Evolutionary conservation across 2,329 filamentous ascomycete genomes (phyloP), one percentile per base, ranked within the genome.

Genomic region (Pseudocercospora fijiensis): DNA sequence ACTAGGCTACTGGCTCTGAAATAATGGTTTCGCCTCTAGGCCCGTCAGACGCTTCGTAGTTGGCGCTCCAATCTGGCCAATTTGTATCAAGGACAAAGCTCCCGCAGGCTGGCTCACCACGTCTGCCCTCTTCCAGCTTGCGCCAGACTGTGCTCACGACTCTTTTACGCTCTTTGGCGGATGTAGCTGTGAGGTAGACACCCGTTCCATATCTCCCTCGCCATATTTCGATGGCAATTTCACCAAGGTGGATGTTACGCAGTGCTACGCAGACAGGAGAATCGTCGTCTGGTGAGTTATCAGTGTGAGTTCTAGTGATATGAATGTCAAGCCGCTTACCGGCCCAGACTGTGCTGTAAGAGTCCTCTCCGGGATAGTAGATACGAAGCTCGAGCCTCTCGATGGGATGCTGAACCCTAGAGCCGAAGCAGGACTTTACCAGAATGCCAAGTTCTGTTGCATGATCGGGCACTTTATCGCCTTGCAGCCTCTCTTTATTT

Each of bases 311-410:
- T n/a, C n/a, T n/a, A n/a, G n/a, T 5, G 11, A 16, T n/a, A 37
- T 37, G 13, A 1, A 37, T 1, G 3, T 37, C 2, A 1, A n/a
- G 33, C 13, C 37, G 18, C 37, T 41, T 7, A 41, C 37, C 37
- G 28, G 73, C 70, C 78, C 78, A 81, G 7, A 80, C 74, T 8
- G 67, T 71, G 49, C 68, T 71, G 67, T 79, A 79, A 10, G 73
- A 71, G 45, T 76, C 72, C 3, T 72, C 70, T 8, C 77, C 78
- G 0, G 78, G 76, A 52, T 78, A 80, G 61, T 77, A 76, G 52
- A 80, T 73, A 8, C 78, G 75, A 24, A 78, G 65, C 60, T 79
- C 75, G 24, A 80, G 68, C 55, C 73, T 72, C 16, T 74, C 69
- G 61, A 76, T 57, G 59, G 63, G 30, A 56, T 70, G 64, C 8